These are phyloP conservation scores for Alectoria sarmentosa DNA, from an alignment of 495 filamentous ascomycete genomes.

Conservation along the genomic window DNA sequence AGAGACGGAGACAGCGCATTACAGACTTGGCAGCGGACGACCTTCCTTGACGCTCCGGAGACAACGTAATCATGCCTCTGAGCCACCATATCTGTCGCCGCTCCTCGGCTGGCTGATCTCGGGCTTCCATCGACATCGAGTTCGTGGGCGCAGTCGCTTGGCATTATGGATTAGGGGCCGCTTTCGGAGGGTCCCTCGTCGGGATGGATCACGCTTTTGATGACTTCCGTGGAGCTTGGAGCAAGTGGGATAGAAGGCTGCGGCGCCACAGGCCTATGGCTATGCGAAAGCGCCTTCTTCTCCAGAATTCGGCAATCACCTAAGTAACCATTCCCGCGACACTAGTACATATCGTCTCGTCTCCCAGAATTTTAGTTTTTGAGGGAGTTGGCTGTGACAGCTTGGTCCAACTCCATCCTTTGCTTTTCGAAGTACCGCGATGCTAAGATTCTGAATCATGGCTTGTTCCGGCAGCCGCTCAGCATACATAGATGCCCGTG, in stretches of 20 bases:
- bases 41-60: background rate
- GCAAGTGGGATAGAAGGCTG: background rate
- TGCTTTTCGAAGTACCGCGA: too few relatives aligned
- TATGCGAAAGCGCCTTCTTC: background rate
- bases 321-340: too few relatives aligned
- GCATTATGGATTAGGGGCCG: background rate
- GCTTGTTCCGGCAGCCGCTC: background rate
- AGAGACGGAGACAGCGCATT: too few relatives aligned
- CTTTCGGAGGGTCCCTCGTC: background rate
- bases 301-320: background rate
- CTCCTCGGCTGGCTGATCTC: background rate
- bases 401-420: too few relatives aligned
- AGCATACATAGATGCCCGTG: background rate
- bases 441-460: background rate
- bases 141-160: background rate
- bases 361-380: too few relatives aligned
- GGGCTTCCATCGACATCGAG: background rate
- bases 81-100: background rate
- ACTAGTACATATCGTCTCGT: too few relatives aligned
- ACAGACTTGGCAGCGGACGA: too few relatives aligned
- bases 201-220: background rate
- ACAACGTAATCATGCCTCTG: background rate
- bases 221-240: too few relatives aligned
- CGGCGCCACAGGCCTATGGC: background rate
- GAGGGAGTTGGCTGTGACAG: too few relatives aligned